Conservation (phyloP, 2,329 filamentous ascomycete species). For the Exophiala xenobiotica region DNA sequence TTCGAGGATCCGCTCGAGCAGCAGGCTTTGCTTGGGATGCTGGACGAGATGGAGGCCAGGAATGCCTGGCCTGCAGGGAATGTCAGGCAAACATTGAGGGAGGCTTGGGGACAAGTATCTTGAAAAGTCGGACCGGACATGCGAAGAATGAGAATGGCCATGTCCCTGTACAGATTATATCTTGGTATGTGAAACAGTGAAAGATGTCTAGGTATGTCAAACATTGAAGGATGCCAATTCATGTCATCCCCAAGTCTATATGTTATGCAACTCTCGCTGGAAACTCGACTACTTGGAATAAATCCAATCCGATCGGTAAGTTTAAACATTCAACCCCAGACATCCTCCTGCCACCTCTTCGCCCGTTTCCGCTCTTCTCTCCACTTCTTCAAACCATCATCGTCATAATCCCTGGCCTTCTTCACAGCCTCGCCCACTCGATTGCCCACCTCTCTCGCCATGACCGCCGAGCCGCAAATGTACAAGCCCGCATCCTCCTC, state of each 20-base stretch:
- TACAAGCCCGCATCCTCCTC: constrained; percentile 17
- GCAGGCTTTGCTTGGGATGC: constrained; percentile 32
- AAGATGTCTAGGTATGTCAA: too few relatives aligned
- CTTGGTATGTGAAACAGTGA: too few relatives aligned
- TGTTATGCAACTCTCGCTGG: background rate
- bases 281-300: background rate
- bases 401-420: background rate
- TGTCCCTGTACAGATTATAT: background rate
- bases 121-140: background rate
- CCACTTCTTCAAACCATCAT: constrained; percentile 26
- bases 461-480: constrained; percentile 16
- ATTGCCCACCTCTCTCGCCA: constrained; percentile 35
- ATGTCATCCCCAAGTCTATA: background rate
- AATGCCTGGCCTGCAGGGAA: constrained; percentile 54
- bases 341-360: constrained; percentile 53
- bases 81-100: constrained; percentile 48
- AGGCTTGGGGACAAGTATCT: constrained; percentile 44
- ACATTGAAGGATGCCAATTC: background rate
- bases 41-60: constrained; percentile 48
- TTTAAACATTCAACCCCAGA: constrained; percentile 47
- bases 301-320: too few relatives aligned
- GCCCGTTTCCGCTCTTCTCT: constrained; percentile 25
- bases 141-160: background rate
- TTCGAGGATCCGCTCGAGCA: constrained; percentile 35
- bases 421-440: constrained; percentile 37